Evolutionary conservation across 345 rosid species (phyloP).

Genomic region (Eucalyptus cladocalyx): DNA sequence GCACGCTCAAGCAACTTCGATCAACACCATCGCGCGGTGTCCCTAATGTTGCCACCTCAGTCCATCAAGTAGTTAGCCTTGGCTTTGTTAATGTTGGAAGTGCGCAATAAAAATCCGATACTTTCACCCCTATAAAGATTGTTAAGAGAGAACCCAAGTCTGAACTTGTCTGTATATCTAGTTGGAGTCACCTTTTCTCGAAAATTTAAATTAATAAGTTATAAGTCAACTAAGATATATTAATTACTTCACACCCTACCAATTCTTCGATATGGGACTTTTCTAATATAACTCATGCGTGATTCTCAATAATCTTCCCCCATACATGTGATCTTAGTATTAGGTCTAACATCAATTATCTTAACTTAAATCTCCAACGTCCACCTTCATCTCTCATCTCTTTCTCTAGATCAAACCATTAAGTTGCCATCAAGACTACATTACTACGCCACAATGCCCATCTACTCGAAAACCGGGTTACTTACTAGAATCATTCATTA

Average conservation of each 20-base stretch:
- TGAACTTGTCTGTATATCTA: rapidly evolving
- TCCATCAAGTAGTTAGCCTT: neutral
- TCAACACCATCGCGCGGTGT: neutral
- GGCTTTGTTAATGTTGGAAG: neutral
- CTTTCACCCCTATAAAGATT: neutral
- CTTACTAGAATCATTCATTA: neutral
- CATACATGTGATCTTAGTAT: neutral
- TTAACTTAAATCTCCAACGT: neutral
- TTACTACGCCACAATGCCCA: neutral
- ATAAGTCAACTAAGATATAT: neutral
- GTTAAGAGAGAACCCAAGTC: neutral
- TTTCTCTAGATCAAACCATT: neutral
- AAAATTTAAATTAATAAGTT: neutral
- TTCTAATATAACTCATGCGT: rapidly evolving
- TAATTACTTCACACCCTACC: neutral
- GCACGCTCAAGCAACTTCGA: neutral
- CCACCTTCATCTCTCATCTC: neutral
- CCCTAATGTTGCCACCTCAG: neutral
- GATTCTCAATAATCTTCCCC: neutral
- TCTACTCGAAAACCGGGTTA: rapidly evolving
- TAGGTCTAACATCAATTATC: neutral
- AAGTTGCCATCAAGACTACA: neutral
- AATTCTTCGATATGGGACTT: rapidly evolving
- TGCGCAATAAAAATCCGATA: neutral
- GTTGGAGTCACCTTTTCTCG: rapidly evolving